phyloP scores from a whole-genome alignment of 2,329 filamentous ascomycete genomes.

The Dryadomyces quercus-mongolicae region DNA sequence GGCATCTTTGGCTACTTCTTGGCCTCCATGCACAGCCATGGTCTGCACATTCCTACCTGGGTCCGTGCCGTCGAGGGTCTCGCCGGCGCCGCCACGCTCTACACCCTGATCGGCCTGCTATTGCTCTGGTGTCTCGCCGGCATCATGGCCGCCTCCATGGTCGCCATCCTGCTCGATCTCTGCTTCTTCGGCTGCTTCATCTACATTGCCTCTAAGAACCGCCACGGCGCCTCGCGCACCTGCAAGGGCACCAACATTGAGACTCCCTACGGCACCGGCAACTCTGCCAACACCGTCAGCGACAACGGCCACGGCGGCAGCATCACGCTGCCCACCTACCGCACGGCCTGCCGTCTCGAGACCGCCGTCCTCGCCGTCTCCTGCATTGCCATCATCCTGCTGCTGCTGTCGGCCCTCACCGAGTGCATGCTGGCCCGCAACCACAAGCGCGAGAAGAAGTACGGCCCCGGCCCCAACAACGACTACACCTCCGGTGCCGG shows the following conservation, averaged over 20 bases:
- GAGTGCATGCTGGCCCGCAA: slow-evolving; percentile 18
- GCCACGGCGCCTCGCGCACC: slow-evolving; percentile 47
- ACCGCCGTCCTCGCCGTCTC: slow-evolving; percentile 66
- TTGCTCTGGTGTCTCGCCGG: slow-evolving; percentile 73
- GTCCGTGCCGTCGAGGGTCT: slow-evolving; percentile 68
- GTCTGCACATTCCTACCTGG: slow-evolving; percentile 49
- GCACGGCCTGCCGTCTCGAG: slow-evolving; percentile 58
- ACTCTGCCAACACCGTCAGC: slow-evolving; percentile 33
- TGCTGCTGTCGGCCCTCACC: slow-evolving; percentile 15
- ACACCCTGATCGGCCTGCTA: slow-evolving; percentile 59
- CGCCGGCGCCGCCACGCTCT: slow-evolving; percentile 61
- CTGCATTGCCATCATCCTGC: slow-evolving; percentile 52
- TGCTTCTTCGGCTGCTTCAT: slow-evolving; percentile 67
- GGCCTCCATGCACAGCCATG: slow-evolving; percentile 53
- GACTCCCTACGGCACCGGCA: slow-evolving; percentile 58
- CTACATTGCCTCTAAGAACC: slow-evolving; percentile 67
- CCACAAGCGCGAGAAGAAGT: slow-evolving; percentile 24
- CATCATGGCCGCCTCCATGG: slow-evolving; percentile 55
- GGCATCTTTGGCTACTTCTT: slow-evolving; percentile 80
- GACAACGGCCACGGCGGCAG: slow-evolving; percentile 37
- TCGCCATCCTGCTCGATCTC: slow-evolving; percentile 66
- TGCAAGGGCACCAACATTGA: slow-evolving; percentile 48
- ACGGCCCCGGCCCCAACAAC: slow-evolving; percentile 28
- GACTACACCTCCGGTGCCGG: slow-evolving; percentile 26
- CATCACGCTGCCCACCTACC: slow-evolving; percentile 32